A percentile compares a stretch with the other conserved stretches of the same genome.
Conservation (phyloP, 352 stramenopile species). For the Phytopythium montanum region DNA sequence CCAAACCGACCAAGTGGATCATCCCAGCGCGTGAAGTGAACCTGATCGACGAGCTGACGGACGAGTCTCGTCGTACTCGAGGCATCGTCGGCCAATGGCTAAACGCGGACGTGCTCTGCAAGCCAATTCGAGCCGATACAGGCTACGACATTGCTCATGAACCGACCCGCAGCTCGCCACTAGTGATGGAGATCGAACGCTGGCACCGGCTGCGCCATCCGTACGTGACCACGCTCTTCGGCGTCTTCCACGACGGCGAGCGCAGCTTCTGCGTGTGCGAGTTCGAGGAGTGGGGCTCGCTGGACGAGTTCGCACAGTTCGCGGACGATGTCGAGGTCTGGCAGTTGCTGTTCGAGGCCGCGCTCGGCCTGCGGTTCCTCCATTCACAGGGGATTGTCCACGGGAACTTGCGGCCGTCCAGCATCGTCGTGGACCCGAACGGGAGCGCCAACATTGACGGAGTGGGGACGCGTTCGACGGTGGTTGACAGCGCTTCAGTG, state of each 20-base stretch:
- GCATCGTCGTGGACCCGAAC: constrained; percentile 8
- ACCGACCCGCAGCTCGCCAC: neutral
- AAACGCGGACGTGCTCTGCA: neutral
- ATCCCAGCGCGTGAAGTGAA: constrained; percentile 3
- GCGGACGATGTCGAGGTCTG: constrained; percentile 1
- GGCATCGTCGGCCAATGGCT: constrained; percentile 1
- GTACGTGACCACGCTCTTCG: constrained; percentile 20
- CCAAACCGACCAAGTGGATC: neutral
- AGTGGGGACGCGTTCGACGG: constrained; percentile 10
- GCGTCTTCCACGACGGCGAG: constrained; percentile 15
- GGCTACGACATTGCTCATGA: neutral
- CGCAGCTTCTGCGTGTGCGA: constrained; percentile 18
- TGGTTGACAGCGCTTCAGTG: neutral
- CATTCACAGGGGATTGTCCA: constrained; percentile 6
- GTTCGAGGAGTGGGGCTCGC: constrained; percentile 8
- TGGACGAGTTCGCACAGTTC: neutral
- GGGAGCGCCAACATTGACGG: constrained; percentile 11
- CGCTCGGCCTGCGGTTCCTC: constrained; percentile 7
- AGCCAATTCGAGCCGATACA: neutral
- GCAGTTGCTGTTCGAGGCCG: constrained; percentile 10
- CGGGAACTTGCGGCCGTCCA: constrained; percentile 8
- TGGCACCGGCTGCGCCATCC: constrained; percentile 18
- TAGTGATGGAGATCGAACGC: constrained; percentile 15
- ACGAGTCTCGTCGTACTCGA: neutral
- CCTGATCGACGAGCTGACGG: neutral